Conservation (phyloP, 202 grass and related monocot genomes). For the Elaeis oleifera region DNA sequence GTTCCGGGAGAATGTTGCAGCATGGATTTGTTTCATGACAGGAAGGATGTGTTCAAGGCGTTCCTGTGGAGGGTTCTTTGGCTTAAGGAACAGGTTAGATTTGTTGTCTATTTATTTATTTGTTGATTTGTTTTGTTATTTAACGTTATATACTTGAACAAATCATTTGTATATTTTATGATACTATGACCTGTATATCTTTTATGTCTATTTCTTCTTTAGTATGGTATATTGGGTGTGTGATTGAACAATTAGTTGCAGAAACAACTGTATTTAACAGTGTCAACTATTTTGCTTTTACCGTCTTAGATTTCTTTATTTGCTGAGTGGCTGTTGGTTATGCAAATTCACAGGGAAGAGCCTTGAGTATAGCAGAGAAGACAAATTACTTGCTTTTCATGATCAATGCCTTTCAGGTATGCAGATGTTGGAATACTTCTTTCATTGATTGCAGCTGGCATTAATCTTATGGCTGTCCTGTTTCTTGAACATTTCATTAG, state of each 20-base stretch:
- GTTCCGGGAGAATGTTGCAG: conserved; percentile 90
- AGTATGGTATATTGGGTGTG: no score
- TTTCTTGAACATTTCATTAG: no score
- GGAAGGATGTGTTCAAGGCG: conserved; percentile 66
- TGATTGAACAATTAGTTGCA: no score
- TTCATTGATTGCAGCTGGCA: neutral
- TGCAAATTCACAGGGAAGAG: conserved; percentile 43
- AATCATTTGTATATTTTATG: no score
- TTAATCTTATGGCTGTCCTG: no score
- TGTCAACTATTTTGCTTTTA: neutral
- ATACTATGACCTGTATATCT: no score
- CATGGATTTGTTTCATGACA: conserved; percentile 71
- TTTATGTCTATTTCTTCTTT: no score
- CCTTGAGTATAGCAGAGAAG: conserved; percentile 69
- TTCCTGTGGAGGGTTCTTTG: conserved; percentile 75
- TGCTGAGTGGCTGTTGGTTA: conserved; percentile 12
- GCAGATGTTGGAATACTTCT: neutral
- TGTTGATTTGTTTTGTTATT: conserved; percentile 9
- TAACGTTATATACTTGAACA: conserved; percentile 1
- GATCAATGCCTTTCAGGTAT: conserved; percentile 97
- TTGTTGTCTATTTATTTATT: conserved; percentile 1
- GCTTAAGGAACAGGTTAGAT: conserved; percentile 68
- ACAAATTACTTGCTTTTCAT: conserved; percentile 95
- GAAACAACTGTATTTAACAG: no score
- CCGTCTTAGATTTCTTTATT: conserved; percentile 7